These are phyloP conservation scores for Ambrosia trifida DNA, from an alignment of 129 eudicot species.

Conservation along the genomic window DNA sequence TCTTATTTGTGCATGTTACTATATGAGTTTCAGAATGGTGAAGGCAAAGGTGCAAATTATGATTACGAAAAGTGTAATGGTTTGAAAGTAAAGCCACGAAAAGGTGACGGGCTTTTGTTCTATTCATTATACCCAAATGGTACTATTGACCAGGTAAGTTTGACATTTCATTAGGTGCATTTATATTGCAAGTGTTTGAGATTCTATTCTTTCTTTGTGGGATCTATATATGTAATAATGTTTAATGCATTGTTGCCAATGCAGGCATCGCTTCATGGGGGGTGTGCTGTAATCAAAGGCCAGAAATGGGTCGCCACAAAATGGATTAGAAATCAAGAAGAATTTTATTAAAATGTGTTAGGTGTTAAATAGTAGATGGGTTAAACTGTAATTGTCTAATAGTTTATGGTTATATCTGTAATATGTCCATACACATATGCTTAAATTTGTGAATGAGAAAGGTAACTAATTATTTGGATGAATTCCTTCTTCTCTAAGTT, in stretches of 20 bases:
- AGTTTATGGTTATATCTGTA: no score
- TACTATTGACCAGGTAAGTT: slow-evolving; percentile 80
- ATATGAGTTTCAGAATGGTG: slow-evolving; percentile 57
- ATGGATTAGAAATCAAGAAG: slow-evolving; percentile 86
- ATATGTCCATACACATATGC: no score
- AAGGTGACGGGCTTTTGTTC: slow-evolving; percentile 81
- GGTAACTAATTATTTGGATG: no score
- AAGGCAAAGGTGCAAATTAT: slow-evolving; percentile 41
- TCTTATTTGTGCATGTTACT: not conserved
- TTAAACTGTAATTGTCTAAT: no score
- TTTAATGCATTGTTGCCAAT: slow-evolving; percentile 19
- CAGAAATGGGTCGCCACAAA: slow-evolving; percentile 99
- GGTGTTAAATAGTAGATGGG: no score
- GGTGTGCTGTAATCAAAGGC: slow-evolving; percentile 90
- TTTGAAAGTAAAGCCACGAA: slow-evolving; percentile 72
- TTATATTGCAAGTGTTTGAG: not conserved
- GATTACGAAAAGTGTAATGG: slow-evolving; percentile 66
- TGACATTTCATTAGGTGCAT: not conserved
- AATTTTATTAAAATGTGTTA: slow-evolving; percentile 46
- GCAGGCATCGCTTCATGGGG: slow-evolving; percentile 92
- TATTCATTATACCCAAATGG: slow-evolving; percentile 83
- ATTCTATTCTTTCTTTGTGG: not conserved
- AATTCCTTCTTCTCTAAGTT: no score
- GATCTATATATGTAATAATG: not conserved
- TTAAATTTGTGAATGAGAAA: no score